Evolutionary conservation across 2,329 filamentous ascomycete genomes (phyloP).

Genomic region (Fusarium hostae): DNA sequence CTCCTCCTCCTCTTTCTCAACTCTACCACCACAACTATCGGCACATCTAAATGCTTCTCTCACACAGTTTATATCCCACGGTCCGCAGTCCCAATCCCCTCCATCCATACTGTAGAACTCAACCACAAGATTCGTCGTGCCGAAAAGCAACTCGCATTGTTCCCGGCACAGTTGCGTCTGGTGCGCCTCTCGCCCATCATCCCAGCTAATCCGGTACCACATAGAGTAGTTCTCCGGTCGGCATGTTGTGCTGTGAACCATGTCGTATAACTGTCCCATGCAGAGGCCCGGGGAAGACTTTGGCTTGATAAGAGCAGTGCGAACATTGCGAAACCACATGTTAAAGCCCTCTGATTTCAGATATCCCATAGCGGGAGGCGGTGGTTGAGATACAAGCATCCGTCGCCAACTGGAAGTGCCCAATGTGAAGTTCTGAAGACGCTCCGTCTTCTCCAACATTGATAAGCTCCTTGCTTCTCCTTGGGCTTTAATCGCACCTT

Average conservation of each 20-base stretch:
- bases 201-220: slow-evolving; percentile 27
- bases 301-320: neutral
- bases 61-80: slow-evolving; percentile 12
- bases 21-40: neutral
- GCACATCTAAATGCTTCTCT: slow-evolving; percentile 9
- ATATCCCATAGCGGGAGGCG: slow-evolving; percentile 36
- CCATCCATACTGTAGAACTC: slow-evolving; percentile 15
- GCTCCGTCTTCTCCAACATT: slow-evolving; percentile 8
- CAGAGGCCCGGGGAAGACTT: slow-evolving; percentile 7
- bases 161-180: slow-evolving; percentile 2
- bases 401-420: slow-evolving; percentile 37
- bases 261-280: slow-evolving; percentile 38
- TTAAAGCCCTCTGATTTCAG: slow-evolving; percentile 14
- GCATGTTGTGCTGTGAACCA: slow-evolving; percentile 19
- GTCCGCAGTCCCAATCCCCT: slow-evolving; percentile 14
- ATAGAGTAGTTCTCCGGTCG: neutral
- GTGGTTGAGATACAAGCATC: slow-evolving; percentile 42
- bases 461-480: slow-evolving; percentile 9
- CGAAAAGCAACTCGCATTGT: slow-evolving; percentile 6
- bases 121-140: slow-evolving; percentile 14
- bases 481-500: neutral
- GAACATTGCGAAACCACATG: slow-evolving; percentile 21
- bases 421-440: slow-evolving; percentile 23
- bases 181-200: neutral
- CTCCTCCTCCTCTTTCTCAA: neutral